Percentiles rank a stretch among this genome's conserved stretches.
These are phyloP conservation scores for Puccinia triticina DNA, from an alignment of 1,284 basidiomycete genomes.

Conservation along the genomic window DNA sequence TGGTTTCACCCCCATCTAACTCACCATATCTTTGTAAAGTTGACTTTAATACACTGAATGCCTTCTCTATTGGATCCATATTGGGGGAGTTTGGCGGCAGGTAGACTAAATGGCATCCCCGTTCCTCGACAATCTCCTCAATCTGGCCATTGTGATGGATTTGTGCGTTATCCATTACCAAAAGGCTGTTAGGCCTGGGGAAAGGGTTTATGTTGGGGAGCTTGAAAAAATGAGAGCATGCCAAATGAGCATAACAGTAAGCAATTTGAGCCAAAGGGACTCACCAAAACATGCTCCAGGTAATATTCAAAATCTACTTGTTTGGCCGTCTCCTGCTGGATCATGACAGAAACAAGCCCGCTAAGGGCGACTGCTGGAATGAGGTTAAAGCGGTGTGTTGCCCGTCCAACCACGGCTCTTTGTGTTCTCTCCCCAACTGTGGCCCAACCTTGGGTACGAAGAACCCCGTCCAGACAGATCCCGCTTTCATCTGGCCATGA, in stretches of 20 bases:
- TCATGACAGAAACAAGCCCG: neutral
- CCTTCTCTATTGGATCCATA: neutral
- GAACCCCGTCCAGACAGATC: neutral
- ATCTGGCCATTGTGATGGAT: neutral
- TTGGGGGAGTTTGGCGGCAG: neutral
- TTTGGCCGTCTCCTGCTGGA: neutral
- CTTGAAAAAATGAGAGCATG: too few species aligned
- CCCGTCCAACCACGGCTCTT: neutral
- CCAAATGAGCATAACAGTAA: neutral
- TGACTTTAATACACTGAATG: neutral
- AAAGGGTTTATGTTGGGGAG: slow-evolving; percentile 1
- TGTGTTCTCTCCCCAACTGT: neutral
- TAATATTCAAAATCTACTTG: neutral
- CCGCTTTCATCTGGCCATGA: neutral
- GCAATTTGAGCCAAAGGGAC: neutral
- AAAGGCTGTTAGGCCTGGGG: neutral
- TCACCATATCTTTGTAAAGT: neutral
- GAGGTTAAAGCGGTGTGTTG: neutral
- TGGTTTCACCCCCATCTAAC: neutral
- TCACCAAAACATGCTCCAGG: slow-evolving; percentile 8
- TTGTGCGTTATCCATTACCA: too few species aligned
- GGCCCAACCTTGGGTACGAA: slow-evolving; percentile 1
- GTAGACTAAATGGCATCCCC: neutral
- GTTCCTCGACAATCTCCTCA: neutral
- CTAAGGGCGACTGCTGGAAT: neutral